Conservation (phyloP, 805 yeast species). For the Nakazawaea pomicola region DNA sequence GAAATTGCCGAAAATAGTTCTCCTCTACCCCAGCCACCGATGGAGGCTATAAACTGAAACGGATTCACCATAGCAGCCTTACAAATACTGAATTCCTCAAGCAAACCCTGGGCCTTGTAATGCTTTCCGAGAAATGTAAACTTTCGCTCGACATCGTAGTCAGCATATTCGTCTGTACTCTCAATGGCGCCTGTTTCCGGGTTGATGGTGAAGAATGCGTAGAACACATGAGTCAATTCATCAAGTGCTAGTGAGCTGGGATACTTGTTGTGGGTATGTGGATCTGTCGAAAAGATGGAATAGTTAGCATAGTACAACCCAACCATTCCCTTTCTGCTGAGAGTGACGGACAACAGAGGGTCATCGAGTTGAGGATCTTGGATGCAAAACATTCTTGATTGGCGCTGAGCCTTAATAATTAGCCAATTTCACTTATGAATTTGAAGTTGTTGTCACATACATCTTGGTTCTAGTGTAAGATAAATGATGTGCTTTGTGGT, state of each 20-base stretch:
- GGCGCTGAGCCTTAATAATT: not conserved
- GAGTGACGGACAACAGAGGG: not conserved
- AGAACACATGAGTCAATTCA: slow-evolving; percentile 55
- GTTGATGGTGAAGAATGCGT: slow-evolving; percentile 61
- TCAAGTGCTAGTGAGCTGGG: slow-evolving; percentile 51
- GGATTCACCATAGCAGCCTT: slow-evolving; percentile 16
- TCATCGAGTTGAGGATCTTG: too few species aligned
- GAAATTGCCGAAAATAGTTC: slow-evolving; percentile 41
- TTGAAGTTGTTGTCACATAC: too few species aligned
- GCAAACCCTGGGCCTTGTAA: slow-evolving; percentile 1
- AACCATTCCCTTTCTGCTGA: not conserved
- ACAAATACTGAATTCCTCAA: slow-evolving; percentile 3
- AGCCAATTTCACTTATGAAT: not conserved
- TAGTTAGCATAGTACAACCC: slow-evolving; percentile 42
- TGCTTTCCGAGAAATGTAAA: not conserved
- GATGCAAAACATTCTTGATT: not conserved
- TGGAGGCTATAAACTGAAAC: slow-evolving; percentile 54
- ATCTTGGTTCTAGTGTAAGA: too few species aligned
- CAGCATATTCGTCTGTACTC: slow-evolving; percentile 68
- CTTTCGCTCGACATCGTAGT: slow-evolving; percentile 31
- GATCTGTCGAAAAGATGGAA: slow-evolving; percentile 51
- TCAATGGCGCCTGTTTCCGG: slow-evolving; percentile 45
- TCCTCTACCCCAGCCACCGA: slow-evolving; percentile 71
- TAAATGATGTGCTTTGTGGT: too few species aligned
- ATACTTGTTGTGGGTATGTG: slow-evolving; percentile 41